phyloP scores from a whole-genome alignment of 2,329 filamentous ascomycete species.

The Alternaria viburni region DNA sequence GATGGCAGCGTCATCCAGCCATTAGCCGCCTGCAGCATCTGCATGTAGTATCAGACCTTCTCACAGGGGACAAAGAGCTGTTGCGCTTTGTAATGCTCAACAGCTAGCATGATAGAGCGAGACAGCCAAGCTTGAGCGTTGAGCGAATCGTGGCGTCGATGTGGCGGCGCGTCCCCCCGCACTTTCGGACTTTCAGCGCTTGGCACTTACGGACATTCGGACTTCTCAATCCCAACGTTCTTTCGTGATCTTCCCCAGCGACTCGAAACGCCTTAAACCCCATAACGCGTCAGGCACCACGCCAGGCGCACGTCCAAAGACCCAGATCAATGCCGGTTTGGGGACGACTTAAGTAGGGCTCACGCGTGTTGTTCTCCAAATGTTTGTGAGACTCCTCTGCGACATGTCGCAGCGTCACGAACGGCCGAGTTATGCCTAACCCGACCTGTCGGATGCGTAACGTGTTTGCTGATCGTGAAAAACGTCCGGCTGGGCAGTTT shows the following conservation, averaged over 20 bases:
- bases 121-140: neutral
- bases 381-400: constrained; percentile 6
- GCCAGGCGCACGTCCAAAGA: neutral
- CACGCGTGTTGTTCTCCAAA: neutral
- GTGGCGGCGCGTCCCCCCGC: neutral
- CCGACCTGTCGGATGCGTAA: constrained; percentile 12
- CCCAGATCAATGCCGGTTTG: neutral
- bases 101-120: neutral
- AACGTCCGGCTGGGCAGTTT: constrained; percentile 3
- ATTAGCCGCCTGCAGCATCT: neutral
- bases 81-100: neutral
- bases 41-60: neutral
- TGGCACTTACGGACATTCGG: neutral
- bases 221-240: neutral
- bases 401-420: constrained; percentile 8
- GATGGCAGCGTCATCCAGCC: neutral
- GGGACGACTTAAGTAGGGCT: neutral
- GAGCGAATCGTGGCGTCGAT: neutral
- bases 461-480: neutral
- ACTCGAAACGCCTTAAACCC: neutral
- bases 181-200: neutral
- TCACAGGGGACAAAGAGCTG: neutral
- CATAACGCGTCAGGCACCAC: neutral
- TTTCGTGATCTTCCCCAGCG: neutral
- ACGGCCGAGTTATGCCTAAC: constrained; percentile 10